phyloP scores from a whole-genome alignment of 768 basidiomycete genomes.

The Leucocoprinus sp. region DNA sequence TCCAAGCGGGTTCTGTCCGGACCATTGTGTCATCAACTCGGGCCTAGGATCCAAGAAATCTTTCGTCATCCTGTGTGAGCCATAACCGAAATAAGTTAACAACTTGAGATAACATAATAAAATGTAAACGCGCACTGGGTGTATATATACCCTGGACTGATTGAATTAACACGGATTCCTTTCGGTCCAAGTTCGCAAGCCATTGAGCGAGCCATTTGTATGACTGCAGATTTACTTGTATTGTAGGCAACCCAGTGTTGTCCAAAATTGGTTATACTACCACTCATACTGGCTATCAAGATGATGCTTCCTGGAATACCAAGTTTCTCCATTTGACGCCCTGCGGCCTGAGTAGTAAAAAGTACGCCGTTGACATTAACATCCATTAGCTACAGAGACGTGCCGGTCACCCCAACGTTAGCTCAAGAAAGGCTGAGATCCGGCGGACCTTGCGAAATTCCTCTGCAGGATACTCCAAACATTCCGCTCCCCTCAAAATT shows the following conservation, averaged over 20 bases:
- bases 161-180: conserved; percentile 59
- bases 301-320: conserved; percentile 46
- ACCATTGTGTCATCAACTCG: conserved; percentile 47
- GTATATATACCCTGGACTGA: conserved; percentile 69
- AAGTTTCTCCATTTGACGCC: conserved; percentile 45
- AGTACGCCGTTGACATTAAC: conserved; percentile 55
- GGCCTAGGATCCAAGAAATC: conserved; percentile 37
- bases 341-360: conserved; percentile 55
- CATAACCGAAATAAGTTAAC: too few species aligned
- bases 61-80: conserved; percentile 21
- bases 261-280: conserved; percentile 45
- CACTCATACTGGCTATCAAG: conserved; percentile 53
- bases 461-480: conserved; percentile 47
- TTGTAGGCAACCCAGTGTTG: conserved; percentile 71
- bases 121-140: conserved; percentile 35
- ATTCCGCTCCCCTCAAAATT: conserved; percentile 40
- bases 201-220: conserved; percentile 73
- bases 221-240: conserved; percentile 67
- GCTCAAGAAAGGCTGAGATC: not conserved
- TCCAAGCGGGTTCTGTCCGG: conserved; percentile 51
- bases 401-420: too few species aligned
- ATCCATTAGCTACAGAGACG: conserved; percentile 29
- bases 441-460: conserved; percentile 44
- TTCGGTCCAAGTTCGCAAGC: conserved; percentile 66
- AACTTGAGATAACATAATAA: too few species aligned